Conservation (phyloP, 2,329 filamentous ascomycete species). For the Rugonectria rugulosa region DNA sequence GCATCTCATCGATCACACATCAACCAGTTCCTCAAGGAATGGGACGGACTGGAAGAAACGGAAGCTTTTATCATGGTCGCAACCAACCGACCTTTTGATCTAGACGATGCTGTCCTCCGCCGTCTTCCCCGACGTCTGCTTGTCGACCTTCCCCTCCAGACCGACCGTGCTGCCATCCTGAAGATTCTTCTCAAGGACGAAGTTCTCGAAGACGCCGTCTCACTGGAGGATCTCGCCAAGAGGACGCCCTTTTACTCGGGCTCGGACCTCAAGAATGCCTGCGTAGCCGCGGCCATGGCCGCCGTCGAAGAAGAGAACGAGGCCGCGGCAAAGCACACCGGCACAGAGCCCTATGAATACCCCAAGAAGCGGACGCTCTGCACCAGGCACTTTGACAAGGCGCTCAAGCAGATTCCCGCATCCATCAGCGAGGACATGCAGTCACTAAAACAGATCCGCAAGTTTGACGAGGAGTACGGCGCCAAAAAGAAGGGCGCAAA, state of each 20-base stretch:
- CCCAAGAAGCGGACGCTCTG: constrained; percentile 65
- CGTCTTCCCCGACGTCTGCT: constrained; percentile 76
- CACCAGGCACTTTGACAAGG: constrained; percentile 80
- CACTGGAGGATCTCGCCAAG: constrained; percentile 68
- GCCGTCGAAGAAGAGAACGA: constrained; percentile 77
- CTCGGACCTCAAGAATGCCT: constrained; percentile 83
- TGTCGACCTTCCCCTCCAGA: constrained; percentile 73
- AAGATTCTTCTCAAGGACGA: constrained; percentile 76
- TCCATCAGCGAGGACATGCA: constrained; percentile 95
- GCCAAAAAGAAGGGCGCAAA: constrained; percentile 75
- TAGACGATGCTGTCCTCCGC: constrained; percentile 87
- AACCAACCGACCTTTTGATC: constrained; percentile 92
- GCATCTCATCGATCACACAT: constrained; percentile 86
- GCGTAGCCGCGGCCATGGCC: constrained; percentile 79
- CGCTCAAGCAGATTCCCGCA: constrained; percentile 86
- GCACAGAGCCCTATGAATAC: constrained; percentile 62
- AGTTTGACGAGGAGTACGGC: constrained; percentile 96
- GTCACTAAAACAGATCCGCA: constrained; percentile 82
- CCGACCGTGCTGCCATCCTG: constrained; percentile 73
- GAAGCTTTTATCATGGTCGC: constrained; percentile 98
- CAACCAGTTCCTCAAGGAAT: constrained; percentile 96
- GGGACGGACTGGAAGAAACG: constrained; percentile 86
- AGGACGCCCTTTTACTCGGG: constrained; percentile 81
- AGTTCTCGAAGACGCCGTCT: constrained; percentile 65
- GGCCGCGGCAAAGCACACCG: constrained; percentile 46